Evolutionary conservation across 192 early-diverging fungal genomes (phyloP).

Genomic region (Backusella luteola): DNA sequence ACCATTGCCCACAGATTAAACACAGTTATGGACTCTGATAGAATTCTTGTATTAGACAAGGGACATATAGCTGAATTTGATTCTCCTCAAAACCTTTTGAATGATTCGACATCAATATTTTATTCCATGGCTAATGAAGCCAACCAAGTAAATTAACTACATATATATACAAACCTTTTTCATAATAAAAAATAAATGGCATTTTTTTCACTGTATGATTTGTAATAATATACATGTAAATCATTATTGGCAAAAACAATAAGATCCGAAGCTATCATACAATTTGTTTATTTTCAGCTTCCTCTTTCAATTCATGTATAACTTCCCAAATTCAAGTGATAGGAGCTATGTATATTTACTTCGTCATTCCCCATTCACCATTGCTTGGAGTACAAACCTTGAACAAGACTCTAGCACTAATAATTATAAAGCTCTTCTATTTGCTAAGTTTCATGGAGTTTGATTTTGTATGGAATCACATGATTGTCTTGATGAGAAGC

Average conservation of each 20-base stretch:
- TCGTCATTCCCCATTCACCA: background rate
- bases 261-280: background rate
- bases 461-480: background rate
- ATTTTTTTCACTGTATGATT: background rate
- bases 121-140: slow-evolving; percentile 48
- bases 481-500: background rate
- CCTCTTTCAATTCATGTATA: background rate
- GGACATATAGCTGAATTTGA: slow-evolving; percentile 74
- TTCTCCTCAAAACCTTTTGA: slow-evolving; percentile 59
- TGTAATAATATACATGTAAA: background rate
- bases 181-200: background rate
- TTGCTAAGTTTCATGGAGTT: background rate
- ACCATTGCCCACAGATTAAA: slow-evolving; percentile 85
- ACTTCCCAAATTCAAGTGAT: background rate
- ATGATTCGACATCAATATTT: slow-evolving; percentile 38
- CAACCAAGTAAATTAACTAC: slow-evolving; percentile 19
- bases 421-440: background rate
- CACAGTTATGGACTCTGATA: slow-evolving; percentile 66
- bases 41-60: slow-evolving; percentile 74
- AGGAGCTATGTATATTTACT: background rate
- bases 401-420: background rate
- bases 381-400: background rate
- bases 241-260: background rate
- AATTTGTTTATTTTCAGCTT: background rate
- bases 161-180: background rate